phyloP scores from a whole-genome alignment of 345 rosid species.

The Euphorbia peplus region DNA sequence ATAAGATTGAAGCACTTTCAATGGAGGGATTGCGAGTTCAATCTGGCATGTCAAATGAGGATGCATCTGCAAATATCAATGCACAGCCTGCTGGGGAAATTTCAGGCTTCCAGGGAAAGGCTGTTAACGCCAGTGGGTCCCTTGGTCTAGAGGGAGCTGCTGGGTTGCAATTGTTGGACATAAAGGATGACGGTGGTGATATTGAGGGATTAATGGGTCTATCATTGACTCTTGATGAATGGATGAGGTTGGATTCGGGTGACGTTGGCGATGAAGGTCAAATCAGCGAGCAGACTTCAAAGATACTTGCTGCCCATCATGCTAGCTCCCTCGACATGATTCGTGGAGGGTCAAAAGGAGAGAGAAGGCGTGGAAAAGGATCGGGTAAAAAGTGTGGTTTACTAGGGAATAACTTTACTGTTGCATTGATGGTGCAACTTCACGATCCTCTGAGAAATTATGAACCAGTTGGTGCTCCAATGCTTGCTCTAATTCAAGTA shows the following conservation, averaged over 20 bases:
- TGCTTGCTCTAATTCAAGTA: constrained; percentile 94
- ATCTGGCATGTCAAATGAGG: constrained; percentile 75
- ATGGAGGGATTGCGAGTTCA: constrained; percentile 93
- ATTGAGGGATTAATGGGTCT: constrained; percentile 80
- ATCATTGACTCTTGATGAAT: constrained; percentile 84
- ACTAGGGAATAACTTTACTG: constrained; percentile 87
- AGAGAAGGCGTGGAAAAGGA: constrained; percentile 54
- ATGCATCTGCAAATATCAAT: constrained; percentile 72
- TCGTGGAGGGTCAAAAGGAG: constrained; percentile 70
- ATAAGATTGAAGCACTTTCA: constrained; percentile 94
- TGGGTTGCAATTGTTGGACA: constrained; percentile 74
- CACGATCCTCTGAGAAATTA: constrained; percentile 77
- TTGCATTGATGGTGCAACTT: constrained; percentile 88
- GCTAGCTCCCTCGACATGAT: constrained; percentile 65
- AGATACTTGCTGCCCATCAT: constrained; percentile 86
- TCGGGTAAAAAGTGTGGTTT: constrained; percentile 69
- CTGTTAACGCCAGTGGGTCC: constrained; percentile 45
- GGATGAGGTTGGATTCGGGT: constrained; percentile 93
- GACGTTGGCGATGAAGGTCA: constrained; percentile 70
- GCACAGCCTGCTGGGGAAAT: constrained; percentile 63
- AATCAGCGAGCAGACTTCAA: constrained; percentile 76
- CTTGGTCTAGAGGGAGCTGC: constrained; percentile 81
- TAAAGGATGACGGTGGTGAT: constrained; percentile 54
- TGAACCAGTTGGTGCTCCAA: constrained; percentile 89
- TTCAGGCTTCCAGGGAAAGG: constrained; percentile 75